A percentile compares a stretch with the other conserved stretches of the same genome.
These are phyloP conservation scores for Candida manassasensis DNA, from an alignment of 805 yeast genomes.

Conservation along the genomic window DNA sequence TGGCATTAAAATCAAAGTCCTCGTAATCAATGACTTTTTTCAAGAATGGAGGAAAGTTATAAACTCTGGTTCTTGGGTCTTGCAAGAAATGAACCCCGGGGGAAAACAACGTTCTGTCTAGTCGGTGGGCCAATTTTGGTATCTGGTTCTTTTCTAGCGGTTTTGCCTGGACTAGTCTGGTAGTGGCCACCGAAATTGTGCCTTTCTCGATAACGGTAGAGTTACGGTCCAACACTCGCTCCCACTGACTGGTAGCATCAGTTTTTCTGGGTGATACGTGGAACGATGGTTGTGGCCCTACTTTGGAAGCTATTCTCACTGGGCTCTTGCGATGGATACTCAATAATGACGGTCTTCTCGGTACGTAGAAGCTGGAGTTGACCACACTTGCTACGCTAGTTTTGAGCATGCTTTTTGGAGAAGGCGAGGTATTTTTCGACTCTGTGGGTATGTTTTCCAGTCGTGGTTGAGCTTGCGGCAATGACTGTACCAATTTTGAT, in stretches of 20 bases:
- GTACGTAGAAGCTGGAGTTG: too few relatives aligned
- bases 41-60: constrained; percentile 62
- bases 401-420: too few relatives aligned
- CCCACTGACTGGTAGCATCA: not conserved
- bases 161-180: constrained; percentile 10
- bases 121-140: constrained; percentile 60
- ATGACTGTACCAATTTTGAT: too few relatives aligned
- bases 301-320: constrained; percentile 1
- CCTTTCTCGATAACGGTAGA: constrained; percentile 1
- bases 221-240: not conserved
- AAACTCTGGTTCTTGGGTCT: constrained; percentile 73
- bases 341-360: too few relatives aligned
- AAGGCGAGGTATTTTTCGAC: too few relatives aligned
- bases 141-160: constrained; percentile 24
- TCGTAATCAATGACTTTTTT: constrained; percentile 56
- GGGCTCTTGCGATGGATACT: too few relatives aligned
- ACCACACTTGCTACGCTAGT: too few relatives aligned
- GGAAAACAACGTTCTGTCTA: constrained; percentile 69
- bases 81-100: constrained; percentile 77
- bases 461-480: too few relatives aligned
- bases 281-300: not conserved
- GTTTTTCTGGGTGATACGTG: not conserved
- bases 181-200: constrained; percentile 5
- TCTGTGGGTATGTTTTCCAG: too few relatives aligned
- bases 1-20: constrained; percentile 58